These are phyloP conservation scores for Metschnikowia henanensis DNA, from an alignment of 805 yeast genomes.

Conservation along the genomic window DNA sequence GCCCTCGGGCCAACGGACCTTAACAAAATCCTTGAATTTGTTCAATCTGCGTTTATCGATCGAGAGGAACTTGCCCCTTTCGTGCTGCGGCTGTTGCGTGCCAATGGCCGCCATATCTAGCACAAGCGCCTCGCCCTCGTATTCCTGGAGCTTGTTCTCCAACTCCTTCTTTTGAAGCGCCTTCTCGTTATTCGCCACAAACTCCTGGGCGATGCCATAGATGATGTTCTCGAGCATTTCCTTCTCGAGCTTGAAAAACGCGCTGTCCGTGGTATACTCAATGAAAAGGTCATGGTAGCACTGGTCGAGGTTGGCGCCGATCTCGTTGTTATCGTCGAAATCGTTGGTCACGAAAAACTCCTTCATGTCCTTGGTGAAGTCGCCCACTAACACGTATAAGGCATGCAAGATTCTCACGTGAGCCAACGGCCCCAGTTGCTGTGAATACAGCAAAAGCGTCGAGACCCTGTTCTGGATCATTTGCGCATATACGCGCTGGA, in stretches of 20 bases:
- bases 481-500: constrained; percentile 77
- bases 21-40: constrained; percentile 59
- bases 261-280: constrained; percentile 62
- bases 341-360: constrained; percentile 52
- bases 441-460: constrained; percentile 59
- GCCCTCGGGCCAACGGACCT: constrained; percentile 37
- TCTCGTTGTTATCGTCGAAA: constrained; percentile 46
- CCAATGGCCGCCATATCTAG: constrained; percentile 20
- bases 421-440: constrained; percentile 62
- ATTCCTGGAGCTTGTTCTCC: constrained; percentile 35
- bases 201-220: constrained; percentile 44
- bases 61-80: constrained; percentile 31
- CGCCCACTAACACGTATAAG: constrained; percentile 57
- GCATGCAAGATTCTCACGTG: constrained; percentile 75
- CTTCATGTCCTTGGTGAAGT: constrained; percentile 63
- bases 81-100: constrained; percentile 19
- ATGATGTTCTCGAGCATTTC: constrained; percentile 60
- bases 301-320: constrained; percentile 61
- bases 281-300: constrained; percentile 71
- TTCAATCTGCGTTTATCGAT: constrained; percentile 46
- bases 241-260: constrained; percentile 72
- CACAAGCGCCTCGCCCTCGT: constrained; percentile 27
- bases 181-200: constrained; percentile 38
- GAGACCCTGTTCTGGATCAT: constrained; percentile 59
- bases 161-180: constrained; percentile 36